A percentile compares a stretch with the other conserved stretches of the same genome.
phyloP scores from a whole-genome alignment of 75 land plant genomes.

The Isoetes taiwanensis region DNA sequence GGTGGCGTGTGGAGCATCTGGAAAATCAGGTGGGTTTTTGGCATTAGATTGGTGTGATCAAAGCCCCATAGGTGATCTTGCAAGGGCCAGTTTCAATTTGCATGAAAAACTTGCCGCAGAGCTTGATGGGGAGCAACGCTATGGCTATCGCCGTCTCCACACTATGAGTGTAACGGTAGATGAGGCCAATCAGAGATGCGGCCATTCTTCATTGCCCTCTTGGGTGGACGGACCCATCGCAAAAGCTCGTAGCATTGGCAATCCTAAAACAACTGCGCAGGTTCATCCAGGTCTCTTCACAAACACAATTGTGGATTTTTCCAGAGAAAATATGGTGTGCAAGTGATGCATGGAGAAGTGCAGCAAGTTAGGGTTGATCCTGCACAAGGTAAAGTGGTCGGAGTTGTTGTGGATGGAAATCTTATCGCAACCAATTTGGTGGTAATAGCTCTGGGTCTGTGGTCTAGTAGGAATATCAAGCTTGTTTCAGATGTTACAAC shows the following conservation, averaged over 20 bases:
- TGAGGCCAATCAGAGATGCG: no score
- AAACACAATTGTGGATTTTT: conserved; percentile 31
- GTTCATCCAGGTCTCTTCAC: conserved; percentile 80
- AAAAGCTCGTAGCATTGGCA: no score
- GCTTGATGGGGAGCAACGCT: conserved; percentile 47
- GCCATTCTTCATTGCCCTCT: no score
- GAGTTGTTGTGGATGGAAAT: conserved; percentile 32
- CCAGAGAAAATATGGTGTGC: conserved; percentile 37
- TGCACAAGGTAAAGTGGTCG: conserved; percentile 18
- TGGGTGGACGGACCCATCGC: no score
- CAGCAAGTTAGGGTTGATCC: conserved; percentile 29
- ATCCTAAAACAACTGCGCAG: conserved; percentile 66
- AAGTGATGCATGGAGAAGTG: conserved; percentile 51
- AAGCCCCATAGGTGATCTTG: conserved; percentile 36
- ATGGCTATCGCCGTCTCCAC: conserved; percentile 58
- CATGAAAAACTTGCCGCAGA: conserved; percentile 50
- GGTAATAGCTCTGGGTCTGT: conserved; percentile 79
- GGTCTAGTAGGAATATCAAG: conserved; percentile 44
- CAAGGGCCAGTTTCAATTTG: conserved; percentile 59
- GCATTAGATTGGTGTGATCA: conserved; percentile 90
- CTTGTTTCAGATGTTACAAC: conserved; percentile 37
- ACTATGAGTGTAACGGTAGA: no score
- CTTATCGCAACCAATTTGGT: conserved; percentile 42
- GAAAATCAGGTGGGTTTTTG: conserved; percentile 88
- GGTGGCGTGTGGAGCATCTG: conserved; percentile 81